Base-by-base conservation (phyloP, 73 alveolate species). In the Paramecium caudatum region DNA sequence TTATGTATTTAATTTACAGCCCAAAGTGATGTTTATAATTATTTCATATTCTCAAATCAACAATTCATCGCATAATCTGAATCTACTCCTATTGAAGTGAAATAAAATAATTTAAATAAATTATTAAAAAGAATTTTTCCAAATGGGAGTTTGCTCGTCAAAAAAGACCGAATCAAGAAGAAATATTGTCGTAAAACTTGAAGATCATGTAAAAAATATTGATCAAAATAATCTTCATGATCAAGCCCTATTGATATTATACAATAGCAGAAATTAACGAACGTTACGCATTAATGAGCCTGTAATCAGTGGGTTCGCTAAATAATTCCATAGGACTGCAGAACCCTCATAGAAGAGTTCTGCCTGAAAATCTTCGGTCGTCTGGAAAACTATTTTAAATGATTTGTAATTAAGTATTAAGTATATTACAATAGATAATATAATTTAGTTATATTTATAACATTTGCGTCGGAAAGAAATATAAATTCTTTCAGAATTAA, bases 171-270 rank as follows among this genome's bases (percentile, higher is more conserved):
- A 68, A 34, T 37, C 47, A 10, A 68, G 34, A 68, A 6, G 37
- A 34, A 37, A 34, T 4, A 37, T n/a, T 32, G 7, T 68, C 10
- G 84, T 68, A n/a, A 68, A 43, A 37, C 37, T 68, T 25, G 84
- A 68, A n/a, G 84, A 68, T 16, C 84, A 68, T 33, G 50, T 68
- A 6, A 68, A 68, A 68, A 68, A 37, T 13, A 68, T 68, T 13
- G 84, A 68, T 68, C n/a, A 32, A 68, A 68, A 68, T 68, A 68
- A 37, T 68, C 8, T 34, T 34, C 84, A 68, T n/a, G 84, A 68
- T 68, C 16, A 68, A 68, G 84, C 84, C 37, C 34, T 68, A 68
- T 68, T 68, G 10, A 34, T 68, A 25, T 37, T 68, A 34, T 68
- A 68, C 19, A 68, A 32, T 34, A 30, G 50, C 50, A 32, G 84